Conservation (phyloP, 2,329 filamentous ascomycete genomes). For the Claviceps sp. region DNA sequence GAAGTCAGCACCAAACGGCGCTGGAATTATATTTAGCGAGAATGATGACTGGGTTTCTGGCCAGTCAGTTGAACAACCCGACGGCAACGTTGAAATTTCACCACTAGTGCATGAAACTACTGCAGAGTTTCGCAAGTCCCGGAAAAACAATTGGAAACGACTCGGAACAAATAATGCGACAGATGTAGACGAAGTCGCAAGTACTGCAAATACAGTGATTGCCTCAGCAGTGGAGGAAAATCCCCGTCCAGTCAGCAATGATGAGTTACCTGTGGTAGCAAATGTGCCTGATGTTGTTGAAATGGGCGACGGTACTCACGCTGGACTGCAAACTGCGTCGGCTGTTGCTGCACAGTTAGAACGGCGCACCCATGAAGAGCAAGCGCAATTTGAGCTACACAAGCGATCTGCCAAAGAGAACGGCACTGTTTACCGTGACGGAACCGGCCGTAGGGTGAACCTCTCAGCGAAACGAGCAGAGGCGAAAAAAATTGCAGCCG, state of each 20-base stretch:
- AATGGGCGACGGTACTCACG: constrained; percentile 81
- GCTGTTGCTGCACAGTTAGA: constrained; percentile 59
- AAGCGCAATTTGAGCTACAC: constrained; percentile 33
- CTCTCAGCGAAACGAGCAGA: constrained; percentile 83
- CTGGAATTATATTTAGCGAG: constrained; percentile 50
- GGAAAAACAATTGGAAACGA: constrained; percentile 70
- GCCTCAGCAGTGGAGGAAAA: constrained; percentile 55
- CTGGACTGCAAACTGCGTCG: constrained; percentile 73
- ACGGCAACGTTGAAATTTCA: constrained; percentile 30
- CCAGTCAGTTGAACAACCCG: constrained; percentile 15
- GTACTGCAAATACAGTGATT: constrained; percentile 67
- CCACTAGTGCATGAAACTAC: constrained; percentile 35
- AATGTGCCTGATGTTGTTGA: constrained; percentile 36
- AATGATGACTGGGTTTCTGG: constrained; percentile 45
- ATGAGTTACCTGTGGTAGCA: constrained; percentile 35
- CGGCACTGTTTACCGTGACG: constrained; percentile 91
- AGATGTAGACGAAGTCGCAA: constrained; percentile 27
- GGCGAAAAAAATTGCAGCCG: constrained; percentile 49
- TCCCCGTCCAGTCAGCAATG: constrained; percentile 33
- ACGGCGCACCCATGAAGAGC: constrained; percentile 52
- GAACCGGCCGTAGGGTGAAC: constrained; percentile 87
- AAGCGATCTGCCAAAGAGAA: constrained; percentile 36
- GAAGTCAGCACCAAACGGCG: constrained; percentile 28
- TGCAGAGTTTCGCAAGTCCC: constrained; percentile 57
- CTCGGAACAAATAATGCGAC: constrained; percentile 33